Base-by-base conservation (phyloP, 2,329 filamentous ascomycete genomes). In the Madurella fahalii region DNA sequence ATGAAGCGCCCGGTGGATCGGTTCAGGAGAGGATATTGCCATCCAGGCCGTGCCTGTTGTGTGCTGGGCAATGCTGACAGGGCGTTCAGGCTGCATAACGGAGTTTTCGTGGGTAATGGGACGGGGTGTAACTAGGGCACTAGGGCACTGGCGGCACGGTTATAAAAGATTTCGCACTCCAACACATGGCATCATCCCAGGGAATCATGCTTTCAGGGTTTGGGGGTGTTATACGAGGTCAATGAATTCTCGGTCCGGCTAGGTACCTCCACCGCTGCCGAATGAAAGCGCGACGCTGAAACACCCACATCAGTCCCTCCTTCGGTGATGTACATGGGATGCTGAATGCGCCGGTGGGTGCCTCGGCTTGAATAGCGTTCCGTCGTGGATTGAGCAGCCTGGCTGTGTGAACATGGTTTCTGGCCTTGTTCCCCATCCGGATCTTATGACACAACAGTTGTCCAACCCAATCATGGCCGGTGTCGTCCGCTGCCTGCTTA, bases 1-100 rank as follows among this genome's bases (percentile, higher is more conserved):
- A 82, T 66, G 77, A 65, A 55, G 47, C 51, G 52, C n/a, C 17
- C 25, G 31, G 9, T 34, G 42, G 46, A n/a, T 30, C 34, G 31
- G 31, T 11, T n/a, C 13, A 47, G 40, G 37, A 45, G 17, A 42
- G 13, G 25, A 31, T 40, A 40, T 39, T 37, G 15, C 12, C 12
- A 15, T 41, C 20, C 25, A 8, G 16, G 15, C 25, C n/a, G 18
- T 20, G 41, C 30, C 45, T 15, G 37, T 17, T 2, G 16, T n/a
- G 20, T 11, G n/a, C n/a, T n/a, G 18, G 40, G 40, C 13, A 44
- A 40, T 58, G 59, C 63, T 65, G 56, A 65, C 62, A 50, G 45
- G 48, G 41, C 39, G n/a, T 51, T 18, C 47, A 61, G 61, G 61
- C 58, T 53, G 58, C 61, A 58, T 64, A 64, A 53, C 61, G 58